Percentiles rank a stretch among this genome's conserved stretches.
Conservation (phyloP, 176 grass and related monocot genomes). For the Cenchrus americanus region DNA sequence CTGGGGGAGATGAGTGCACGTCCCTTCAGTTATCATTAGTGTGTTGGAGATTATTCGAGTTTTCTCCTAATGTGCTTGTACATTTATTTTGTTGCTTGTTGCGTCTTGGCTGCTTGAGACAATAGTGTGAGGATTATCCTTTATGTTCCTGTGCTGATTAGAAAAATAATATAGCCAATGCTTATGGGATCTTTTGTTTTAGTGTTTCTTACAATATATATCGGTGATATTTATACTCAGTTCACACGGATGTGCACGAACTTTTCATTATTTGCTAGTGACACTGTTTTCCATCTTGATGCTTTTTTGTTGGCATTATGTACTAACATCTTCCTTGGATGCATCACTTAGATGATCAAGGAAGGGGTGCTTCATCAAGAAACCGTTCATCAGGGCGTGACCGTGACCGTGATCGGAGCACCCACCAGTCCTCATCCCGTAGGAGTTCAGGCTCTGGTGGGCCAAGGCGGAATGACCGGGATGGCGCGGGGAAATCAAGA, state of each 20-base stretch:
- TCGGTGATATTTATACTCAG: neutral
- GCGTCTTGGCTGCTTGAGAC: neutral
- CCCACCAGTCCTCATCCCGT: conserved; percentile 44
- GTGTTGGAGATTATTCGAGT: neutral
- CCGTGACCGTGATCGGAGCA: conserved; percentile 40
- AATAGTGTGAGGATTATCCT: neutral
- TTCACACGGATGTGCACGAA: neutral
- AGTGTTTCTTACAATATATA: conserved; percentile 1
- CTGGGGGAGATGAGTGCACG: neutral
- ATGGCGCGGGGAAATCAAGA: conserved; percentile 53
- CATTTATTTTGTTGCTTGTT: conserved; percentile 19
- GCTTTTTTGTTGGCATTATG: conserved; percentile 22
- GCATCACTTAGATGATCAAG: conserved; percentile 48
- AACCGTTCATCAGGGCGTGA: conserved; percentile 42
- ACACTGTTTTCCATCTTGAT: neutral
- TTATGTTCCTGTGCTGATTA: conserved; percentile 12
- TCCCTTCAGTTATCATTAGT: neutral
- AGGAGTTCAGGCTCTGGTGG: conserved; percentile 54
- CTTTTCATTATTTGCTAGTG: conserved; percentile 7
- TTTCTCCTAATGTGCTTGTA: neutral
- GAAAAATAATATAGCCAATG: neutral
- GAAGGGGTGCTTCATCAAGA: conserved; percentile 49
- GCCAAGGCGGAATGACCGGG: conserved; percentile 44
- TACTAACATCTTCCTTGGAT: conserved; percentile 48
- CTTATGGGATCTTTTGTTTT: conserved; percentile 13